phyloP scores from a whole-genome alignment of 257 asterid genomes.

The Handroanthus guayacan region DNA sequence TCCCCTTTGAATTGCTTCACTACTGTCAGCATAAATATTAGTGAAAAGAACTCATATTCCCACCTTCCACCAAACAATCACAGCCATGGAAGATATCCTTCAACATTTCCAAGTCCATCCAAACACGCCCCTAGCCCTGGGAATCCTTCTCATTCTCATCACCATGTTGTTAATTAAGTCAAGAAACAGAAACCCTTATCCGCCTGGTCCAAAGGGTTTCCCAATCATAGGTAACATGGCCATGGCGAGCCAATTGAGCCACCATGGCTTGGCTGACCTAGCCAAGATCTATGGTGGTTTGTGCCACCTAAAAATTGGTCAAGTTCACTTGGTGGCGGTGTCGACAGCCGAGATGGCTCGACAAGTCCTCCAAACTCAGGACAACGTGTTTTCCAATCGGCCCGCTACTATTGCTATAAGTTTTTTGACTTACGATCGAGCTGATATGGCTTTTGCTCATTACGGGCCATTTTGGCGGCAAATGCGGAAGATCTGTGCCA shows the following conservation, averaged over 20 bases:
- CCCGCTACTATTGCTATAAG: conserved; percentile 72
- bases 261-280: conserved; percentile 72
- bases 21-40: not conserved
- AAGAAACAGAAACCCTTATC: conserved; percentile 29
- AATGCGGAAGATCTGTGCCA: conserved; percentile 78
- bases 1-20: not conserved
- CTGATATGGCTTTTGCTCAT: conserved; percentile 89
- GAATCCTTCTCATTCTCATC: conserved; percentile 17
- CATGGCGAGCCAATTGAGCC: conserved; percentile 63
- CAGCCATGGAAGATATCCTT: conserved; percentile 27
- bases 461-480: conserved; percentile 94
- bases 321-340: conserved; percentile 63
- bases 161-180: not conserved
- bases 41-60: not conserved
- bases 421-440: conserved; percentile 71
- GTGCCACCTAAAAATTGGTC: conserved; percentile 63
- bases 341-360: conserved; percentile 78
- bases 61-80: not conserved
- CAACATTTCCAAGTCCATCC: conserved; percentile 22
- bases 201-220: conserved; percentile 78
- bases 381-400: conserved; percentile 74
- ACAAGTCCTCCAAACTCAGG: conserved; percentile 77
- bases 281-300: conserved; percentile 76
- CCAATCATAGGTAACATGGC: conserved; percentile 77
- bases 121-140: conserved; percentile 32